Base-by-base conservation (phyloP, 805 yeast species). In the Jamesozyma rosinii region DNA sequence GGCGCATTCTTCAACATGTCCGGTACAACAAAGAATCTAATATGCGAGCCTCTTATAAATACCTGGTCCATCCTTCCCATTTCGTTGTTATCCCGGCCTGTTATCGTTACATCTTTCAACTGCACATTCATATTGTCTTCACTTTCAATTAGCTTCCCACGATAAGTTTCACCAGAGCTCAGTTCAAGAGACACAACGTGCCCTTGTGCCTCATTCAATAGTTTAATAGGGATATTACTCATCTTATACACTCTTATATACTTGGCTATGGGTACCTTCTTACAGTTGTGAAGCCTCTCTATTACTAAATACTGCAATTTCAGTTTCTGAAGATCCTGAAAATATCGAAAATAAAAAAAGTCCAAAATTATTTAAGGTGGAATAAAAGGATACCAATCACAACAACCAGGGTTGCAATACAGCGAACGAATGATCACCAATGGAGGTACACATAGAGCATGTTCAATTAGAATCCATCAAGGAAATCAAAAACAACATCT, bases 61-160 rank as follows among this genome's bases (percentile, higher is more conserved):
- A 88, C 94, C 53, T 83, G 86, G 49, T 83, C 87, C 71, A 86
- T 72, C 51, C 81, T 83, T 1, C 82, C 70, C 3, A 83, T 82
- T 15, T 37, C 18, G 3, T 33, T 32, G 3, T 96, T 95, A 42
- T 86, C 83, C 36, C 79, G 67, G 22, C 79, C 76, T 0, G 96
- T 89, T 38, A 83, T 79, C 1, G 83, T 76, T 34, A 83, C 94
- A 58, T 90, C 95, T 49, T 76, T 69, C 40, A 90, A 64, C 47
- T 89, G 94, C 21, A 90, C 77, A 59, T 90, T 90, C 97, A 90
- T 92, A 62, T 83, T 89, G 55, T 90, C 97, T 65, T 90, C 96
- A 62, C 82, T 81, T 56, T 83, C 95, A 3, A 82, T 60, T 37
- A 90, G 72, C 58, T 83, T 87, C 1, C 98, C 98, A 31, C 95